Conservation (phyloP, 257 asterid species). For the Apocynum venetum region DNA sequence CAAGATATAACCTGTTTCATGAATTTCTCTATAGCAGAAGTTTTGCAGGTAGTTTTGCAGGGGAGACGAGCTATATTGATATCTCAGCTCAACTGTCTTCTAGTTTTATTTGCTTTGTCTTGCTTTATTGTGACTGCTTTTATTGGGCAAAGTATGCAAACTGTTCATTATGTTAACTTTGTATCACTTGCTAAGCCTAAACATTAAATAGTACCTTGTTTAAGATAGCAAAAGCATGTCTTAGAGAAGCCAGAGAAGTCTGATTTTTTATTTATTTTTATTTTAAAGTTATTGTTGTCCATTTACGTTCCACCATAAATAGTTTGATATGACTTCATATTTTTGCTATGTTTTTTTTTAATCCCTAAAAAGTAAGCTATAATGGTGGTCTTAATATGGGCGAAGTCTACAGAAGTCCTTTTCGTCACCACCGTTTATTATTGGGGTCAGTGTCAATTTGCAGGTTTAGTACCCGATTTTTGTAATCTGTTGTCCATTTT, state of each 20-base stretch:
- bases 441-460: too few species aligned
- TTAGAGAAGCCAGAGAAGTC: neutral
- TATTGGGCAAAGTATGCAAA: neutral
- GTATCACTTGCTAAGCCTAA: neutral
- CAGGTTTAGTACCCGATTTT: too few species aligned
- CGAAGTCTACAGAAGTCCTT: too few species aligned
- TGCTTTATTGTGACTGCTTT: neutral
- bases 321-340: neutral
- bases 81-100: conserved; percentile 1
- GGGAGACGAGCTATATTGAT: neutral
- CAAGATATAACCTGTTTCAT: neutral
- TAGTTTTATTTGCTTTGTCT: neutral
- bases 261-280: neutral
- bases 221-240: neutral
- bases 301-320: neutral
- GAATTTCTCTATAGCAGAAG: neutral
- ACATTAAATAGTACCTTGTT: neutral
- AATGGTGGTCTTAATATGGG: too few species aligned
- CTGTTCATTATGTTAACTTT: neutral
- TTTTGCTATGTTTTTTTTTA: too few species aligned
- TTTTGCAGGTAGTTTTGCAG: neutral
- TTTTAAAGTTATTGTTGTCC: neutral
- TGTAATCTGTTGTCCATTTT: too few species aligned
- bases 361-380: too few species aligned
- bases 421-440: too few species aligned